Evolutionary conservation across 495 filamentous ascomycete species (phyloP).

Genomic region (Bathelium albidoporum): DNA sequence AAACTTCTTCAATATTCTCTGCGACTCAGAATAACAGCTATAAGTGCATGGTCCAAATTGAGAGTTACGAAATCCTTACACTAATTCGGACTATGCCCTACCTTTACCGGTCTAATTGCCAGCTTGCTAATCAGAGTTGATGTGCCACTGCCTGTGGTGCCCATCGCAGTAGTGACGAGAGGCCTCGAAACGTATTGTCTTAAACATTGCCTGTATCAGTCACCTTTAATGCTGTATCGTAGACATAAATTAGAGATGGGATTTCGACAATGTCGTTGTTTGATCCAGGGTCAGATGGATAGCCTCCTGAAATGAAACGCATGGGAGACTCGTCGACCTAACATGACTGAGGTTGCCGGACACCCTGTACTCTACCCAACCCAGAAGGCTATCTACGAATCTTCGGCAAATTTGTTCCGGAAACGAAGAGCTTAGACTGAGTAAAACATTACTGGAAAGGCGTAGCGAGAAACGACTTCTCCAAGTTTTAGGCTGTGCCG

Average conservation of each 20-base stretch:
- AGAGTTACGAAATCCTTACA: not conserved
- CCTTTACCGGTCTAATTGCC: not conserved
- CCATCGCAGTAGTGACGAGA: not conserved
- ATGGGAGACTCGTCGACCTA: not conserved
- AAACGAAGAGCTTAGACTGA: no score
- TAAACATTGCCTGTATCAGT: no score
- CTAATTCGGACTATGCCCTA: not conserved
- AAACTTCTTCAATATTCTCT: not conserved
- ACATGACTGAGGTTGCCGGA: no score
- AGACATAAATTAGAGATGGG: not conserved
- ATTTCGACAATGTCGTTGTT: not conserved
- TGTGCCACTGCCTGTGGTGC: not conserved
- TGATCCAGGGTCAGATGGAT: not conserved
- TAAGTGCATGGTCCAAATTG: not conserved
- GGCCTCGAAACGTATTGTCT: no score
- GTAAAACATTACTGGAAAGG: no score
- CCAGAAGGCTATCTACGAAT: no score
- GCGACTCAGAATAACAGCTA: no score
- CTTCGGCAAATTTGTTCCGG: no score
- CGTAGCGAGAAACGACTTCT: no score
- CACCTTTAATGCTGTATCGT: not conserved
- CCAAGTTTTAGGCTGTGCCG: no score
- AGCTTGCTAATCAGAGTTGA: conserved; percentile 3
- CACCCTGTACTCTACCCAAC: no score
- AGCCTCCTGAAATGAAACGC: not conserved